A percentile compares a stretch with the other conserved stretches of the same genome.
phyloP scores from a whole-genome alignment of 2,329 filamentous ascomycete species.

The Ophiostoma himal-ulmi region DNA sequence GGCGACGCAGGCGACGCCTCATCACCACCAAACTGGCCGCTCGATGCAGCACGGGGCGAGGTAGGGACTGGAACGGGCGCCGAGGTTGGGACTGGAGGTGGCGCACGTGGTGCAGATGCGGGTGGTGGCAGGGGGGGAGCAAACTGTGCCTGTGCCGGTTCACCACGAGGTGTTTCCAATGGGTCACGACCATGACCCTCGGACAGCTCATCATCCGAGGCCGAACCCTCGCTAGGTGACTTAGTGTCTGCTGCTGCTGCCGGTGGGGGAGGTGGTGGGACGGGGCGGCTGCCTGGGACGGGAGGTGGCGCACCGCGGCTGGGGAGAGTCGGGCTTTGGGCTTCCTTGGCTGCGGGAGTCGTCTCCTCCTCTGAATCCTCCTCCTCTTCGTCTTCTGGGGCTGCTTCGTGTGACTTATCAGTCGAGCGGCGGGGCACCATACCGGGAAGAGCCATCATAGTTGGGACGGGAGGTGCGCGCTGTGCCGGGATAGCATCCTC shows the following conservation, averaged over 20 bases:
- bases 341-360: conserved; percentile 31
- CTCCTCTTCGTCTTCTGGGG: conserved; percentile 25
- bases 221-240: conserved; percentile 71
- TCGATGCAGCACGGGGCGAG: conserved; percentile 35
- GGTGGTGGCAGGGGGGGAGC: conserved; percentile 44
- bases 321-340: conserved; percentile 30
- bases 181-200: conserved; percentile 36
- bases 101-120: conserved; percentile 38
- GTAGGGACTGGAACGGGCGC: conserved; percentile 30
- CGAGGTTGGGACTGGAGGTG: conserved; percentile 28
- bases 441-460: conserved; percentile 63
- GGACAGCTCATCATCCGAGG: conserved; percentile 83
- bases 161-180: conserved; percentile 38
- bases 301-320: conserved; percentile 36
- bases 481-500: conserved; percentile 35
- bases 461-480: conserved; percentile 50
- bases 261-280: conserved; percentile 51
- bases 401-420: conserved; percentile 34
- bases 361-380: conserved; percentile 35
- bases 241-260: conserved; percentile 45
- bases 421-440: conserved; percentile 55
- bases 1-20: conserved; percentile 37
- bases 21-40: conserved; percentile 34
- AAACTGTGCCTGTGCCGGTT: conserved; percentile 33
- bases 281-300: conserved; percentile 47